Evolutionary conservation across 139 green algal genomes (phyloP), one percentile per base, ranked within the genome.

Genomic region (Chlamydomonas applanata): DNA sequence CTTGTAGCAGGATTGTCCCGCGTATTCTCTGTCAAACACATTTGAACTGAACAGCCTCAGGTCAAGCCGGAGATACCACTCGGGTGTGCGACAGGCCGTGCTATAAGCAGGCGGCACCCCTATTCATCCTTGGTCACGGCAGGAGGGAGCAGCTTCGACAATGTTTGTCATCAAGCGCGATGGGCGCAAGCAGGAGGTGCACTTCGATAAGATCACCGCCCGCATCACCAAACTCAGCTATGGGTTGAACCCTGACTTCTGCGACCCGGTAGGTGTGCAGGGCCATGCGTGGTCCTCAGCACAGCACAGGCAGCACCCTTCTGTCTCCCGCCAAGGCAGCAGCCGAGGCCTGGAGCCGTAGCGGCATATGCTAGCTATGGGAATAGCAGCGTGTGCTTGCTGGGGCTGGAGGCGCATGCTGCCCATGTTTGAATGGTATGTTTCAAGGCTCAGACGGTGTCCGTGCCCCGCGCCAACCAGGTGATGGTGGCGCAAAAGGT

Each of bases 171-270:
- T 97, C 27, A 98, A 98, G 84, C 83, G 95, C 32, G 88, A 98
- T 86, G 95, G 95, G 11, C 79, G 87, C 27, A 80, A 89, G 75
- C 90, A 97, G 87, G 85, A 89, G 14, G 95, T 98, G 56, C 87
- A 93, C 66, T 99, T 99, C 64, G 96, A 99, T 85, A 99, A 99
- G 73, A 99, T 99, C 79, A 99, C 96, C 22, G 89, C 94, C 4
- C 88, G 96, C 59, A 97, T 99, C 71, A 93, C 86, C 14, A 98
- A 97, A 87, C 93, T 99, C 2, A 84, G 82, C 34, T 99, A 99
- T 82, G 94, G 94, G 3, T 85, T 99, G 22, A 96, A 98, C 83
- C 76, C 84, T 1, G 93, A 98, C 44, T 97, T 98, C 76, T 98
- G 94, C 72, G 95, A 98, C 65, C 93, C 94, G 71, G 93, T 97